Percentiles rank a stretch among this genome's conserved stretches.
phyloP scores from a whole-genome alignment of 371 early-diverging fungal species.

The Cokeromyces recurvatus region DNA sequence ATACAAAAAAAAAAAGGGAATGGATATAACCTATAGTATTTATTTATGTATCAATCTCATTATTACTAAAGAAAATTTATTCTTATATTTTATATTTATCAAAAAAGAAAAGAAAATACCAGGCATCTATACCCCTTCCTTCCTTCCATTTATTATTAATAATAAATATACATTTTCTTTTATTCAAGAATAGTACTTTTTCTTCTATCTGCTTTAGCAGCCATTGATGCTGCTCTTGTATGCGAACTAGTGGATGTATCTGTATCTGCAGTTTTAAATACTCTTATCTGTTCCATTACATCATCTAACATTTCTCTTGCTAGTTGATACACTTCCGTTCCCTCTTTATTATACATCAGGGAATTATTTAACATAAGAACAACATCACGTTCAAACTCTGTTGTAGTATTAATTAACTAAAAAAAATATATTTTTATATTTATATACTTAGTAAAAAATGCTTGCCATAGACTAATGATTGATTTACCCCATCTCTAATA shows the following conservation, averaged over 20 bases:
- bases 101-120: too few relatives aligned
- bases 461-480: not conserved
- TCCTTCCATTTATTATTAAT: constrained; percentile 1
- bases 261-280: constrained; percentile 34
- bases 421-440: too few relatives aligned
- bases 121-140: too few relatives aligned
- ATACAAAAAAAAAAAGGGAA: constrained; percentile 9
- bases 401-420: constrained; percentile 70
- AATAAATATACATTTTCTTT: not conserved
- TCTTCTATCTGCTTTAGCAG: constrained; percentile 16
- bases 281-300: constrained; percentile 49
- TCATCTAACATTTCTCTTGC: constrained; percentile 74
- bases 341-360: constrained; percentile 82
- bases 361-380: constrained; percentile 84
- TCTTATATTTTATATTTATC: too few relatives aligned
- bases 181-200: constrained; percentile 17
- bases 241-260: constrained; percentile 22
- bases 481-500: constrained; percentile 76
- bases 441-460: too few relatives aligned
- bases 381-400: constrained; percentile 86
- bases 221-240: constrained; percentile 20
- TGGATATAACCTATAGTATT: constrained; percentile 6
- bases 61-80: too few relatives aligned
- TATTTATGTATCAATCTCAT: not conserved
- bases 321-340: constrained; percentile 80